Evolutionary conservation across 306 rosid genomes (phyloP), one percentile per base, ranked within the genome.

Genomic region (Cotoneaster glaucophyllus): DNA sequence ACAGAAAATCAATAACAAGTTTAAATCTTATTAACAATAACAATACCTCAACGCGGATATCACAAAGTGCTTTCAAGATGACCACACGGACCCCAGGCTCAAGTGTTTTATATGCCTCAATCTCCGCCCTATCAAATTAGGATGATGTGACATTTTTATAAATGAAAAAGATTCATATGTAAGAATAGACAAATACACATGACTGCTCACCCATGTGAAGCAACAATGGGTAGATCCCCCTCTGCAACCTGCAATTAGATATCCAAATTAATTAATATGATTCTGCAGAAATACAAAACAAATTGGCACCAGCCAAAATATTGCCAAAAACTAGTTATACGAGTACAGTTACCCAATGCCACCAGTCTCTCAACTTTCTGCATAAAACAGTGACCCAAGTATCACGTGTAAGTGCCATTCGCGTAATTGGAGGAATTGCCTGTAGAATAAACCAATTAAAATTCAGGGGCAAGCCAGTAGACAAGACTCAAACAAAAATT

Each of bases 351-450:
- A 96, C 99, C 99, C 99, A 96, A 80, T 88, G 96, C 99, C 99
- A 96, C 99, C 99, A 96, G 74, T 93, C 99, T 85, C 97, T 91
- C 87, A 96, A 85, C 90, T 96, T 96, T 84, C 99, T 84, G 88
- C 99, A 96, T 77, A 96, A 87, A 64, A 93, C 94, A 0, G 99
- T 96, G 84, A 96, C 84, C 99, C 99, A 96, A 26, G 98, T 89
- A 82, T 89, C 93, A 59, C 96, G 93, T 64, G 99, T 96, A 76
- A 96, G 98, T 70, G 99, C 99, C 97, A 93, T 90, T 76, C 99
- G 86, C 5, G 93, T 96, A 78, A 96, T 74, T 58, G 99, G 99
- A 85, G 99, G 99, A 81, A 96, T 96, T 29, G 96, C 98, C 99
- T 96, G 77, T 67, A 82, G n/a, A 85, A 82, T 70, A 82, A 56